These are phyloP conservation scores for Fusarium marasasianum DNA, from an alignment of 2,329 filamentous ascomycete species.

Conservation along the genomic window DNA sequence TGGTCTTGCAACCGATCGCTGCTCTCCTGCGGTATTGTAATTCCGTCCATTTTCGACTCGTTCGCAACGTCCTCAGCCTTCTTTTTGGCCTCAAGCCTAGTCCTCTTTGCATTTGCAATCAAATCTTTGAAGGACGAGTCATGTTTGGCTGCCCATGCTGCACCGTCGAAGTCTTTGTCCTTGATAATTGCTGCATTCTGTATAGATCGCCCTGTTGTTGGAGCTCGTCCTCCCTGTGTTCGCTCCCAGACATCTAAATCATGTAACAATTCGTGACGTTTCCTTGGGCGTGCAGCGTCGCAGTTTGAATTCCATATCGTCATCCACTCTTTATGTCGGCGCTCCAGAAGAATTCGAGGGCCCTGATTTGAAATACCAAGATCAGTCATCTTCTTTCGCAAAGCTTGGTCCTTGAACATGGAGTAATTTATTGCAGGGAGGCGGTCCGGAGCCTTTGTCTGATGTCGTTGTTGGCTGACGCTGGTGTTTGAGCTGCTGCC, in stretches of 20 bases:
- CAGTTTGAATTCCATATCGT: slow-evolving; percentile 98
- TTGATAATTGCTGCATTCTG: slow-evolving; percentile 66
- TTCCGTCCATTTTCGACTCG: not conserved
- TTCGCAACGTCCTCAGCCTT: slow-evolving; percentile 36
- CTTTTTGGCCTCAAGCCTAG: slow-evolving; percentile 54
- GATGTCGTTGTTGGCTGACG: slow-evolving; percentile 40
- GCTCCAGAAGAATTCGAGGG: slow-evolving; percentile 74
- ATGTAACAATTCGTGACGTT: slow-evolving; percentile 74
- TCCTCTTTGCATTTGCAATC: slow-evolving; percentile 77
- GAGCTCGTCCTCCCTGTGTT: slow-evolving; percentile 74
- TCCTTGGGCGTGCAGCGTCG: slow-evolving; percentile 79
- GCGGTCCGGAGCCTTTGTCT: slow-evolving; percentile 62
- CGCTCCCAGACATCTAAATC: slow-evolving; percentile 90
- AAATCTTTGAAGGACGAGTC: slow-evolving; percentile 79
- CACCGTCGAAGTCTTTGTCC: slow-evolving; percentile 88
- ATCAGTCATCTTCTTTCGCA: slow-evolving; percentile 84
- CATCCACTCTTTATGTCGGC: slow-evolving; percentile 90
- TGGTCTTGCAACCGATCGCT: not conserved
- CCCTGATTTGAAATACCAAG: slow-evolving; percentile 80
- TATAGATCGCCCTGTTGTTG: slow-evolving; percentile 46
- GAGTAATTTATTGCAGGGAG: slow-evolving; percentile 87
- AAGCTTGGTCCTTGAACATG: slow-evolving; percentile 79
- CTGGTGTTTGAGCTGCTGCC: slow-evolving; percentile 12
- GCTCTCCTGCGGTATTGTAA: not conserved
- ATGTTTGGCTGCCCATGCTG: slow-evolving; percentile 78